Base-by-base conservation (phyloP, 768 basidiomycete species). In the Sarcomyxa edulis region DNA sequence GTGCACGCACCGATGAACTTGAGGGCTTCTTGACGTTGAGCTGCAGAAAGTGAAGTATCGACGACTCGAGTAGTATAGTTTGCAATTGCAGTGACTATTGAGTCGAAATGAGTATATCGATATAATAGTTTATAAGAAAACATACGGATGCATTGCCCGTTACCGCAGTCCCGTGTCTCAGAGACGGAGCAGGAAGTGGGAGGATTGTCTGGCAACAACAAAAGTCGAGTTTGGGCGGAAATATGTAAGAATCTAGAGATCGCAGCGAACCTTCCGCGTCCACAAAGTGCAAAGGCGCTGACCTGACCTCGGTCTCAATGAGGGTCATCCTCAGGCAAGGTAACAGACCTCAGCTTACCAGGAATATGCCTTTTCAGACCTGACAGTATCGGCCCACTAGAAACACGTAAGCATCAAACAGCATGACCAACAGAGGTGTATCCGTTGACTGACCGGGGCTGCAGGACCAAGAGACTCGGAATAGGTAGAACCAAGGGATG, bases 51-150 rank as follows among this genome's bases (percentile, higher is more conserved):
- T 5, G 56, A 51, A 4, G 66, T 63, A 35, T 72, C 55, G 8
- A 64, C 59, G 14, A 76, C 64, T 9, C 74, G 69, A 10, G 54
- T 61, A 3, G 75, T 79, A 48, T 76, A 77, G 52, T 77, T 78
- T 1, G 74, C 70, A 43, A 76, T 76, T 19, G 76, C 74, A 24
- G 62, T 66, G 39, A 76, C 74, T 76, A 37, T 1, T 12, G 2
- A 7, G 33, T 32, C 16, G 18, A 19, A 19, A 12, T 16, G 15
- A 23, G 16, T 28, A 7, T 27, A 11, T 19, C 35, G 29, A 10
- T 2, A 58, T 52, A 48, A 34, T 52, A 44, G 21, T 50, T 54
- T 21, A 51, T 49, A 15, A 56, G 42, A 36, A 44, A 53, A 51
- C 74, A 47, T 38, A 74, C 69, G 39, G 46, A 69, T 64, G 36